Evolutionary conservation across 352 stramenopile species (phyloP).

Genomic region (Phytophthora cajani): DNA sequence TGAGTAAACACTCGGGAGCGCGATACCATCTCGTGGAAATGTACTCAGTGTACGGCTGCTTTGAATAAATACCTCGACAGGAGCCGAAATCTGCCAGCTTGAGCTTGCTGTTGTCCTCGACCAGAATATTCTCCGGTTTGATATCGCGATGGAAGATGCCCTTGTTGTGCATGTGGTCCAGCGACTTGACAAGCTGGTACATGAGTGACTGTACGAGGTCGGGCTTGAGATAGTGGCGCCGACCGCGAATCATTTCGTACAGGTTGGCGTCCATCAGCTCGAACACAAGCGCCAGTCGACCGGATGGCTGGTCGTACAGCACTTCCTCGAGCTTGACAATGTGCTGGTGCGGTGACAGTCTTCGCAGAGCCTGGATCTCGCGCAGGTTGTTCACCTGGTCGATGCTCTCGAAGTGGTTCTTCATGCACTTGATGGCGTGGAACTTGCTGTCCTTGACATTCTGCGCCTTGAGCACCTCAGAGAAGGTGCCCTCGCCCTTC

Average conservation of each 20-base stretch:
- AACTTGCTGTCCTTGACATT: conserved; percentile 96
- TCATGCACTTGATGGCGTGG: conserved; percentile 99
- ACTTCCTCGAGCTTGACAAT: conserved; percentile 97
- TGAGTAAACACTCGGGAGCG: conserved; percentile 95
- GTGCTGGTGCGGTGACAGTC: conserved; percentile 94
- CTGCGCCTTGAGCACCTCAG: conserved; percentile 92
- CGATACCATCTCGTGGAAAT: conserved; percentile 97
- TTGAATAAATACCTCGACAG: conserved; percentile 95
- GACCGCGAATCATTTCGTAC: conserved; percentile 95
- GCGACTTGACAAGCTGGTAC: conserved; percentile 95
- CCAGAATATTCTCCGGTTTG: conserved; percentile 97
- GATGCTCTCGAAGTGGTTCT: conserved; percentile 96
- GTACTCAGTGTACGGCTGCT: conserved; percentile 97
- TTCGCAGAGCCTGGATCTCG: conserved; percentile 95
- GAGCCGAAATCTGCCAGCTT: conserved; percentile 96
- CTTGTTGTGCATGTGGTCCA: conserved; percentile 97
- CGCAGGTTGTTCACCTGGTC: conserved; percentile 97
- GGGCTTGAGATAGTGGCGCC: conserved; percentile 88
- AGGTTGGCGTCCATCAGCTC: conserved; percentile 97
- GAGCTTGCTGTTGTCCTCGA: conserved; percentile 89
- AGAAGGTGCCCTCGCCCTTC: conserved; percentile 97
- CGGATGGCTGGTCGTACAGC: conserved; percentile 91
- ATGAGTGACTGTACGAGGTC: conserved; percentile 84
- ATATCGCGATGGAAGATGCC: conserved; percentile 98
- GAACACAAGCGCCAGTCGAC: conserved; percentile 96